Percentiles rank a stretch among this genome's conserved stretches.
These are phyloP conservation scores for Aspergillus ostianus DNA, from an alignment of 495 filamentous ascomycete genomes.

Conservation along the genomic window DNA sequence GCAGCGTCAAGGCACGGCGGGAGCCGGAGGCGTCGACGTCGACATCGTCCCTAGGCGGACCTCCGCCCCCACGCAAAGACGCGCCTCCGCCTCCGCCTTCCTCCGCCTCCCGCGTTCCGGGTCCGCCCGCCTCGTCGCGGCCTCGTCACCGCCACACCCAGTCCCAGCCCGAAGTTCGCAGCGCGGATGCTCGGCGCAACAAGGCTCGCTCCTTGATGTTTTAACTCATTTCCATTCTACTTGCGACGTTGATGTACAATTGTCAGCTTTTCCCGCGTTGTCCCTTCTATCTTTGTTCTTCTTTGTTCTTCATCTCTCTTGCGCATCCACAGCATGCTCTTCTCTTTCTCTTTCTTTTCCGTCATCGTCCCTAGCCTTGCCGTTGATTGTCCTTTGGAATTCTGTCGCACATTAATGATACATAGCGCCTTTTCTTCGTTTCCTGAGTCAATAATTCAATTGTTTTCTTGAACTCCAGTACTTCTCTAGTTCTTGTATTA, in stretches of 20 bases:
- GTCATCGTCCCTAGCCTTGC: slow-evolving; percentile 12
- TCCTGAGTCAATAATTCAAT: slow-evolving; percentile 32
- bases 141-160: slow-evolving; percentile 43
- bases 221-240: slow-evolving; percentile 15
- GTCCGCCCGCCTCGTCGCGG: slow-evolving; percentile 25
- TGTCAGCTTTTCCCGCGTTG: slow-evolving; percentile 2
- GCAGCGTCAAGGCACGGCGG: slow-evolving; percentile 34
- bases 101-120: slow-evolving; percentile 28
- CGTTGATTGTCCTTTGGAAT: slow-evolving; percentile 10
- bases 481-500: neutral
- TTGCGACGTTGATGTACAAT: slow-evolving; percentile 2
- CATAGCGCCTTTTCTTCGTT: slow-evolving; percentile 32
- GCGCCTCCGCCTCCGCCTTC: slow-evolving; percentile 28
- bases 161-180: slow-evolving; percentile 44
- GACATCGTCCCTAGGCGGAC: slow-evolving; percentile 11
- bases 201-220: slow-evolving; percentile 49
- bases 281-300: slow-evolving; percentile 6
- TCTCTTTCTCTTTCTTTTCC: slow-evolving; percentile 15
- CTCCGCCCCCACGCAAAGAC: slow-evolving; percentile 29
- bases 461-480: slow-evolving; percentile 3
- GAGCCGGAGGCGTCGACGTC: slow-evolving; percentile 31
- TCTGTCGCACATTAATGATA: slow-evolving; percentile 39
- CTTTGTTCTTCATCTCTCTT: slow-evolving; percentile 1
- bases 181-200: slow-evolving; percentile 39
- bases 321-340: slow-evolving; percentile 17